Conservation (phyloP, 495 filamentous ascomycete species). For the Xylaria longipes region DNA sequence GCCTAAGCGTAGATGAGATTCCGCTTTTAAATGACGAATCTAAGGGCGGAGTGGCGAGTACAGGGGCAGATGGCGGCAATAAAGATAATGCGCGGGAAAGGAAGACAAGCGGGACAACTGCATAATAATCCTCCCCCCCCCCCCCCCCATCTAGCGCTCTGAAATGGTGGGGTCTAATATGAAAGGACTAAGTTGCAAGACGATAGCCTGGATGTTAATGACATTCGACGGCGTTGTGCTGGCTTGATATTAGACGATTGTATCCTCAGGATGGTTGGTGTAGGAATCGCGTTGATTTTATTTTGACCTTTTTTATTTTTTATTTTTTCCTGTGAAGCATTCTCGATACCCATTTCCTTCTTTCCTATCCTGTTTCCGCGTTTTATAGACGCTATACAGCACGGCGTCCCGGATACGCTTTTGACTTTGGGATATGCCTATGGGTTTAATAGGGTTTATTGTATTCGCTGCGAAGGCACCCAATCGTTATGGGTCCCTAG, state of each 20-base stretch:
- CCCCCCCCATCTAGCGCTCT: background rate
- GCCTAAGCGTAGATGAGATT: slow-evolving; percentile 59
- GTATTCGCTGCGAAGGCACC: background rate
- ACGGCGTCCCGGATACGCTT: background rate
- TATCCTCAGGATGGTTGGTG: background rate
- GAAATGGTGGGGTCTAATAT: background rate
- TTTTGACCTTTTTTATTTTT: background rate
- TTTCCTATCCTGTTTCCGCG: background rate
- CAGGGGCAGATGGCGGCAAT: slow-evolving; percentile 49
- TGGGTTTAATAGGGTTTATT: background rate
- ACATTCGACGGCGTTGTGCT: background rate
- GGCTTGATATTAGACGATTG: slow-evolving; percentile 1
- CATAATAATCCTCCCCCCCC: background rate
- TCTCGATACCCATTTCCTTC: slow-evolving; percentile 17
- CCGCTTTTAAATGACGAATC: slow-evolving; percentile 59
- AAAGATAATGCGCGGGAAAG: slow-evolving; percentile 52
- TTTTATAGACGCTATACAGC: background rate
- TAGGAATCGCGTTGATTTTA: background rate
- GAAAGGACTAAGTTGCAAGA: background rate
- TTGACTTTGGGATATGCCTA: background rate
- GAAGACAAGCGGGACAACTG: slow-evolving; percentile 34
- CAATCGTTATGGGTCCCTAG: background rate
- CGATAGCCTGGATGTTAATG: background rate
- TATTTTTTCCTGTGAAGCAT: background rate
- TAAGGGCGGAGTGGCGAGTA: slow-evolving; percentile 33